A percentile compares a stretch with the other conserved stretches of the same genome.
These are phyloP conservation scores for Suillus subalutaceus DNA, from an alignment of 768 basidiomycete genomes.

Conservation along the genomic window DNA sequence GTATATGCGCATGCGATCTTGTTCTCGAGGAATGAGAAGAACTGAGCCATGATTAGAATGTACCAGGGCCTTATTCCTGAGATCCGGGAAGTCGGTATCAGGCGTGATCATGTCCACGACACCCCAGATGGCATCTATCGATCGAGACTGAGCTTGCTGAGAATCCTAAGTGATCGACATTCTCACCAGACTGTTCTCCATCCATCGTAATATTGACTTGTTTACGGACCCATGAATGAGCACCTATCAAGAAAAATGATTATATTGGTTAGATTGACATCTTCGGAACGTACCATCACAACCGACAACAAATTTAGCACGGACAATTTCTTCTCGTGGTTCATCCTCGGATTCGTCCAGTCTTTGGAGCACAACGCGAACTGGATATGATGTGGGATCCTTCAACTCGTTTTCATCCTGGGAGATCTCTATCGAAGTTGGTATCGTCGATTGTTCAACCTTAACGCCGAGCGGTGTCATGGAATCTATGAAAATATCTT, in stretches of 20 bases:
- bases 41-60: slow-evolving; percentile 53
- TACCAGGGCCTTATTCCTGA: slow-evolving; percentile 49
- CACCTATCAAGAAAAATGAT: slow-evolving; percentile 46
- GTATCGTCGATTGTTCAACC: slow-evolving; percentile 37
- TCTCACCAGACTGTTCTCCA: slow-evolving; percentile 62
- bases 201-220: slow-evolving; percentile 67
- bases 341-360: slow-evolving; percentile 34
- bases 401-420: slow-evolving; percentile 23
- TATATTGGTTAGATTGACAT: background rate
- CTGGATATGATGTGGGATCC: slow-evolving; percentile 24
- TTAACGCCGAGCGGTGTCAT: slow-evolving; percentile 31
- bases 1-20: slow-evolving; percentile 51
- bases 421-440: slow-evolving; percentile 34
- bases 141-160: background rate
- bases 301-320: slow-evolving; percentile 77
- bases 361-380: slow-evolving; percentile 26
- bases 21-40: slow-evolving; percentile 55
- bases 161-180: background rate
- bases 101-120: slow-evolving; percentile 47
- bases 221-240: slow-evolving; percentile 84
- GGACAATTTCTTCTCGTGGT: slow-evolving; percentile 54
- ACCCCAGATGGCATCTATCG: slow-evolving; percentile 44
- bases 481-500: slow-evolving; percentile 37
- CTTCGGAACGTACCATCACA: slow-evolving; percentile 57
- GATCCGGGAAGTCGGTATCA: slow-evolving; percentile 56